phyloP scores from a whole-genome alignment of 192 early-diverging fungal species.

The Coemansia sp. region DNA sequence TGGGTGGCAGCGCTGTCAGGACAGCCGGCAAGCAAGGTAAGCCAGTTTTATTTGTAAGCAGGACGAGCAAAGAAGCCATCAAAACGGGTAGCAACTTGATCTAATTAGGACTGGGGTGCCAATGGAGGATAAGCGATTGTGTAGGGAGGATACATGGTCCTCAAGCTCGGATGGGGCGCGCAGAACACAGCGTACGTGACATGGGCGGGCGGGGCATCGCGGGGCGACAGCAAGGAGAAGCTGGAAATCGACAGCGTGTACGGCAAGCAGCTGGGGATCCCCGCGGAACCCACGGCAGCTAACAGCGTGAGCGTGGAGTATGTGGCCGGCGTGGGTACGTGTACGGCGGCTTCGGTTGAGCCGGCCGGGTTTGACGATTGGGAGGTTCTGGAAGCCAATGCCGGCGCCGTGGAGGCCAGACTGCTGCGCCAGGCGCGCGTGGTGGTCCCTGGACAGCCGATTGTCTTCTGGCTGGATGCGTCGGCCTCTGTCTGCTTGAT shows the following conservation, averaged over 20 bases:
- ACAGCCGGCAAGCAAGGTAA: slow-evolving; percentile 60
- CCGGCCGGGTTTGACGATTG: slow-evolving; percentile 73
- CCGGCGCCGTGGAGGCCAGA: slow-evolving; percentile 70
- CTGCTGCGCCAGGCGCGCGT: slow-evolving; percentile 70
- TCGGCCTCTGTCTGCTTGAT: slow-evolving; percentile 64
- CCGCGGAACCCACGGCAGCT: slow-evolving; percentile 26
- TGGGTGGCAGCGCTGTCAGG: slow-evolving; percentile 75
- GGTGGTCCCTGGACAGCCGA: slow-evolving; percentile 63
- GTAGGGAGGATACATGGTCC: slow-evolving; percentile 40
- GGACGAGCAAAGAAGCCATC: not conserved
- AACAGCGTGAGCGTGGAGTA: slow-evolving; percentile 53
- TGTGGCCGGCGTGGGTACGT: slow-evolving; percentile 57
- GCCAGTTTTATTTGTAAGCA: not conserved
- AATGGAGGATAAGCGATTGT: not conserved
- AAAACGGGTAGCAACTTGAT: not conserved
- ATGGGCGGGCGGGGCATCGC: slow-evolving; percentile 45
- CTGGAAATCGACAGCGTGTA: slow-evolving; percentile 75
- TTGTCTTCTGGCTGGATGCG: slow-evolving; percentile 73
- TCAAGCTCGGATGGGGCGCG: slow-evolving; percentile 29
- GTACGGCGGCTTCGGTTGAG: slow-evolving; percentile 66
- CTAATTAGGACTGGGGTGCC: not conserved
- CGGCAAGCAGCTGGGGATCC: slow-evolving; percentile 64
- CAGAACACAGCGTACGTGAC: slow-evolving; percentile 25
- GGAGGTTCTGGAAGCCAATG: slow-evolving; percentile 79
- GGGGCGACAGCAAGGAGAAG: slow-evolving; percentile 11